Evolutionary conservation across 2,329 filamentous ascomycete genomes (phyloP), one percentile per base, ranked within the genome.

Genomic region (Claviceps sp.): DNA sequence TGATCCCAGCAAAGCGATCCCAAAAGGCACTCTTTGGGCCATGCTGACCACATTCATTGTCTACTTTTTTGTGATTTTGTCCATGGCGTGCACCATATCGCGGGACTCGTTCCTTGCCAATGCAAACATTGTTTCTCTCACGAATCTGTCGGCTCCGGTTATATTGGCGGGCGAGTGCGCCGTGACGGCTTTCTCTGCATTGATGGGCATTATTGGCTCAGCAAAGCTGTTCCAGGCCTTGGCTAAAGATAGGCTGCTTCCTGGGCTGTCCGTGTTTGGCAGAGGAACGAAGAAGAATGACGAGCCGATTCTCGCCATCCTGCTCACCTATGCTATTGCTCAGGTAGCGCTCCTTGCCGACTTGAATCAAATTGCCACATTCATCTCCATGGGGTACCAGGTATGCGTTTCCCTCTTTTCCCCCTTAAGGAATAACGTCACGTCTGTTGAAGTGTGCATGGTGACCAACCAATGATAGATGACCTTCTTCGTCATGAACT

Each of bases 361-460:
- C 61, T 78, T 95, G 58, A 93, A 95, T 64, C 85, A 88, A 62
- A 94, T 95, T 59, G 89, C 89, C 5, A 91, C 87, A 0, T 82
- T 94, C 53, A 88, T 94, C 46, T 91, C 89, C 2, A 94, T 94
- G 86, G 86, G 87, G 16, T 94, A 93, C 63, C 80, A 93, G 61
- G 78, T 78, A 63, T 64, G 69, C 60, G 17, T 26, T 46, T 7
- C 22, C 5, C 40, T 5, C 7, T 22, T 14, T 26, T 2, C 43
- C 6, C 24, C 6, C 40, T 10, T 10, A 6, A 11, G 8, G 34
- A 11, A 24, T 24, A 24, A 7, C 19, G 2, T 16, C 3, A 26
- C 4, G 13, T 16, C 11, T 6, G 30, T 34, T 16, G 44, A 46
- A 8, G 11, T 14, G 2, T 47, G 10, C 17, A 1, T 11, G 6